Evolutionary conservation across 345 rosid genomes (phyloP), one percentile per base, ranked within the genome.

Genomic region (Boechera retrofracta): DNA sequence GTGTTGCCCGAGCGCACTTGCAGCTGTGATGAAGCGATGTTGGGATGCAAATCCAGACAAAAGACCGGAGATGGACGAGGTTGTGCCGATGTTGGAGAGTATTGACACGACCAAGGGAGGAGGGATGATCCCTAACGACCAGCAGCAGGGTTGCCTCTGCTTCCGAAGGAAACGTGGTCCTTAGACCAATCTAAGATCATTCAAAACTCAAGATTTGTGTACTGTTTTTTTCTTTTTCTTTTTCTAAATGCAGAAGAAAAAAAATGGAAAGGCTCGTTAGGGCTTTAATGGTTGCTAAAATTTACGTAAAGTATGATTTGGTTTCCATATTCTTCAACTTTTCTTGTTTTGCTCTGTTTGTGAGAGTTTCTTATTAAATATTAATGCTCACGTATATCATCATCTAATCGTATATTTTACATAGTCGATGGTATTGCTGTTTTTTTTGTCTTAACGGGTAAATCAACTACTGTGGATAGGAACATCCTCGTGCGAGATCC

Each of bases 41-140:
- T 94, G 99, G 99, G 99, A 95, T 67, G 98, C 98, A 24, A 87
- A 85, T 78, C 93, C 96, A 4, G 97, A 92, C 79, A 92, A 85
- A 79, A 87, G 99, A 48, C 99, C 99, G 0, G 98, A 92, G 79
- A 95, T 95, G 99, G 98, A 89, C 16, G 99, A 95, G 84, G 99
- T 85, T 36, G 99, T 95, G 36, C 78, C 96, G 2, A 72, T 92
- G 97, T 58, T 95, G 85, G 98, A 92, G 86, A 94, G 89, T 56
- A 86, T 95, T 12, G 92, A 95, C 79, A 88, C 95, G 4, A 80
- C 96, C 21, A 92, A 89, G 69, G 99, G 98, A 1, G 98, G 99
- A 32, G 99, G 99, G 7, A 92, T 95, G 98, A 95, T 95, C 62
- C 99, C 99, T 45, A 69, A 29, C 0, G 99, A 95, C 84, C 98